These are phyloP conservation scores for Colletotrichum siamense DNA, from an alignment of 2,329 filamentous ascomycete genomes.

Conservation along the genomic window DNA sequence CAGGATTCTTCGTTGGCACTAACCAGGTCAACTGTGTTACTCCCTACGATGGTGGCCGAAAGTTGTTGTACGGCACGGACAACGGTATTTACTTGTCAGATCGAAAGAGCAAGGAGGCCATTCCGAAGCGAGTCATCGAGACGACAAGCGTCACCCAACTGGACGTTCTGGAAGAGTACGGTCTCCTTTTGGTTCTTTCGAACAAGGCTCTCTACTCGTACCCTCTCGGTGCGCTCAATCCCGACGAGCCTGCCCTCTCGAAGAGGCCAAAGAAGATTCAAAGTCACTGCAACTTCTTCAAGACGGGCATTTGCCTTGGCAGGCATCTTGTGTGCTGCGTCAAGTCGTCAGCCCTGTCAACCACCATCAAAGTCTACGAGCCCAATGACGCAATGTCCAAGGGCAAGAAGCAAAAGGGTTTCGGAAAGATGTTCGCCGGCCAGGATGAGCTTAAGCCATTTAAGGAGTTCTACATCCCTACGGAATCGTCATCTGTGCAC, in stretches of 20 bases:
- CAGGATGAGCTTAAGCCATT: conserved; percentile 96
- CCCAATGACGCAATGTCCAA: conserved; percentile 94
- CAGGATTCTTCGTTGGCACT: conserved; percentile 63
- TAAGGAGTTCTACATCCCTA: conserved; percentile 99
- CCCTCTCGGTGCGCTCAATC: conserved; percentile 83
- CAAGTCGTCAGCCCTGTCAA: conserved; percentile 90
- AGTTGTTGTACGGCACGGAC: conserved; percentile 93
- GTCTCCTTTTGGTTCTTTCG: conserved; percentile 86
- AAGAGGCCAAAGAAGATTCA: conserved; percentile 96
- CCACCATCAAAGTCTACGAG: conserved; percentile 99
- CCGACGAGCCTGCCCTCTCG: conserved; percentile 78
- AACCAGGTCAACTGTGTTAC: conserved; percentile 95
- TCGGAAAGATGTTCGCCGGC: conserved; percentile 95
- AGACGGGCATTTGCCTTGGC: conserved; percentile 92
- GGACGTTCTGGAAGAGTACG: conserved; percentile 94
- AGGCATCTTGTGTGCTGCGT: conserved; percentile 95
- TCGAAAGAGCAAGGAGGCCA: conserved; percentile 83
- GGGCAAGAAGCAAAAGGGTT: conserved; percentile 93
- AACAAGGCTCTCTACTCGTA: conserved; percentile 95
- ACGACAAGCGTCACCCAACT: conserved; percentile 89
- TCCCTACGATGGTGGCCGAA: conserved; percentile 93
- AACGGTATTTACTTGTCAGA: conserved; percentile 92
- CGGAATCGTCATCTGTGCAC: conserved; percentile 97
- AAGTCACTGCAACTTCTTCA: conserved; percentile 98
- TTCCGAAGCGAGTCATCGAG: conserved; percentile 84